Evolutionary conservation across 1,139 yeast species (phyloP).

Genomic region (Geotrichum klebahnii): DNA sequence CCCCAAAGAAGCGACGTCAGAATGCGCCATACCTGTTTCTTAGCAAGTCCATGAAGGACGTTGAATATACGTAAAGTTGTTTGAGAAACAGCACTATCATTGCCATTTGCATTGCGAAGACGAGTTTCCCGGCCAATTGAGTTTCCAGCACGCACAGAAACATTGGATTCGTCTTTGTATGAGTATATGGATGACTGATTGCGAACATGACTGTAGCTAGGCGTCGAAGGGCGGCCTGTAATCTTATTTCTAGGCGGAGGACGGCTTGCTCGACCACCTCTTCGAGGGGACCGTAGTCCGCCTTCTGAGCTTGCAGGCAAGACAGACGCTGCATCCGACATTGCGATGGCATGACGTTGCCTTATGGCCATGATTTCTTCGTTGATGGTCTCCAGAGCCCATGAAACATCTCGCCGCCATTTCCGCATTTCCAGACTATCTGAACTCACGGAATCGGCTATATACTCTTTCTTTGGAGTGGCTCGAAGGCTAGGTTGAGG

Average conservation of each 20-base stretch:
- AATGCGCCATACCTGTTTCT: too few relatives aligned
- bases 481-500: background rate
- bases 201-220: too few relatives aligned
- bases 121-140: too few relatives aligned
- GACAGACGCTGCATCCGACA: background rate
- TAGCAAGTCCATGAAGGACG: too few relatives aligned
- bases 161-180: background rate
- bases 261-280: background rate
- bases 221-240: background rate
- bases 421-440: constrained; percentile 23
- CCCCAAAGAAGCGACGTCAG: too few relatives aligned
- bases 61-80: too few relatives aligned
- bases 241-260: background rate
- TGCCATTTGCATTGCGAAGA: too few relatives aligned
- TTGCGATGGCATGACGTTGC: constrained; percentile 23
- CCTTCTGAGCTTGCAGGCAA: background rate
- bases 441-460: background rate
- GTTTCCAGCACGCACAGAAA: too few relatives aligned
- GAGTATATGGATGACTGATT: constrained; percentile 3
- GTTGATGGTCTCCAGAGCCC: constrained; percentile 35
- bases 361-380: constrained; percentile 33
- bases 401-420: constrained; percentile 35
- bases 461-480: background rate
- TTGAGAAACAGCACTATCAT: too few relatives aligned
- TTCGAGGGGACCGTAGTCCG: background rate